Base-by-base conservation (phyloP, 306 rosid genomes). In the Arachis hypogaea region DNA sequence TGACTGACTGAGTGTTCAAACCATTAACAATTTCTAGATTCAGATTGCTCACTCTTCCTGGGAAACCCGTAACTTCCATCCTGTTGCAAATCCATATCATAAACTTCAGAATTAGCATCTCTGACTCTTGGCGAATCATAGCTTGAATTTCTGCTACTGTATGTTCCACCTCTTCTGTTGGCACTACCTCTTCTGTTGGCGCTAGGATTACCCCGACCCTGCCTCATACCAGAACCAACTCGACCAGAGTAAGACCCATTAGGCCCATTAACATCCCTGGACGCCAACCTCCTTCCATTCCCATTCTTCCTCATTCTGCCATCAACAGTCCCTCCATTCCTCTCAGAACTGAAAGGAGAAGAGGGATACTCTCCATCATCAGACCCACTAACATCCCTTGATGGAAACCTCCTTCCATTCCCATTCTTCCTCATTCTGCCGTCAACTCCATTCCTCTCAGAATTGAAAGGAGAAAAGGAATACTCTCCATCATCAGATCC, bases 1-100 rank as follows among this genome's bases (percentile, higher is more conserved):
- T 43, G 28, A 56, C 22, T 11, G 52, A 56, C 42, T 9, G 58
- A 62, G 57, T 56, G 57, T 69, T 14, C 51, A 51, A 11, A 41
- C 42, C 44, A 30, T 56, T 49, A 73, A 72, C 69, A 62, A 57
- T 6, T 41, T 9, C 54, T 54, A 40, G 73, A 58, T 7, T 72
- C 72, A 69, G 72, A 69, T 58, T 72, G 77, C 60, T 86, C 85
- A 63, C 75, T 82, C 61, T 75, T 63, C 22, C 54, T 59, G 46
- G 11, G 75, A 66, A 89, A 75, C 9, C 86, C 85, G 70, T 83
- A 88, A 46, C 85, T 88, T 63, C 96, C 98, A 69, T 92, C 95
- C 56, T 81, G 81, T 77, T 81, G 85, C 85, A 89, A 84, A 77
- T 76, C 85, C 97, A 94, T 89, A 71, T 91, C 92, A 66, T 81